Percentiles rank a stretch among this genome's conserved stretches.
These are phyloP conservation scores for Metarhizium humberi DNA, from an alignment of 2,329 filamentous ascomycete species.

Conservation along the genomic window DNA sequence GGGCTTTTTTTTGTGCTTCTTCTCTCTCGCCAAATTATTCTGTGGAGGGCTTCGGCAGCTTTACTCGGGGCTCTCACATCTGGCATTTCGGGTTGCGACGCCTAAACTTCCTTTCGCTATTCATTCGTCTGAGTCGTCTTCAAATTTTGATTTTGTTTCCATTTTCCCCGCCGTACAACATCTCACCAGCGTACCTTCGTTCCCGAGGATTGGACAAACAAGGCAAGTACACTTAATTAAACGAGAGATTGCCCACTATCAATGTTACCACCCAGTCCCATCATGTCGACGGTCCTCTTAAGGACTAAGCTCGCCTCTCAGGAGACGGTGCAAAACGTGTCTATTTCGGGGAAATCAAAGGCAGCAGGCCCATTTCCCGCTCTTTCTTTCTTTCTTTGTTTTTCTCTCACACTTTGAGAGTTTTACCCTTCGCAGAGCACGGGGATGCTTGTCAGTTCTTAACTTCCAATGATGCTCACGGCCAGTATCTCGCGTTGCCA, in stretches of 20 bases:
- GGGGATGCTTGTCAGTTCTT: background rate
- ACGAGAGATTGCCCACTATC: background rate
- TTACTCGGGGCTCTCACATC: background rate
- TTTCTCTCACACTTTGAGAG: background rate
- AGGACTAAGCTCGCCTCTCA: background rate
- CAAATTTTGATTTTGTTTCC: background rate
- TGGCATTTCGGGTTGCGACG: background rate
- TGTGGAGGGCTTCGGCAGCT: background rate
- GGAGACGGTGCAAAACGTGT: background rate
- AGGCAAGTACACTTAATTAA: background rate
- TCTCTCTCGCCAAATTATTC: background rate
- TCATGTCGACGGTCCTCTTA: background rate
- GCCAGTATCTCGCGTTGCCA: background rate
- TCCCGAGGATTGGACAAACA: background rate
- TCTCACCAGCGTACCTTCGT: background rate
- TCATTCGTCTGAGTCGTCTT: background rate
- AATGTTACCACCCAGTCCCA: background rate
- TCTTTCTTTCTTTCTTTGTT: background rate
- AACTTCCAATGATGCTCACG: background rate
- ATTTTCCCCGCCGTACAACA: background rate
- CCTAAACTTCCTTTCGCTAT: background rate
- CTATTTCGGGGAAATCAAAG: background rate
- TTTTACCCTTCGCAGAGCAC: background rate
- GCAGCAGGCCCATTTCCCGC: background rate
- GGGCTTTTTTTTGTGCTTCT: conserved; percentile 1